Conservation (phyloP, 257 asterid genomes). For the Solanum stenotomum region DNA sequence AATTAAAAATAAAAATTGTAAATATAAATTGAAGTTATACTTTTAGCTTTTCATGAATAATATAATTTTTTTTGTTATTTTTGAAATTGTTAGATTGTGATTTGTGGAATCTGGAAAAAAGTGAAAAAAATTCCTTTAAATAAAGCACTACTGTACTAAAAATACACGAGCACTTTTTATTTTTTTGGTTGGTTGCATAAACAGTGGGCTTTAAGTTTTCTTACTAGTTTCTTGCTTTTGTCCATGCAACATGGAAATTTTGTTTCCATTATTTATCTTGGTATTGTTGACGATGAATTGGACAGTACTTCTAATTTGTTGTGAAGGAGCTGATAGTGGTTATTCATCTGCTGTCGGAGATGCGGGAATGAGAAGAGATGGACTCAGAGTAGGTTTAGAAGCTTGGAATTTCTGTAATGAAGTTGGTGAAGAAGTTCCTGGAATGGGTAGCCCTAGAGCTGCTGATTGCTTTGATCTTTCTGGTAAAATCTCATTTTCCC, state of each 20-base stretch:
- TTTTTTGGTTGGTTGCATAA: not conserved
- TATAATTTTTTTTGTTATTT: too few species aligned
- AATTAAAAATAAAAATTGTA: too few species aligned
- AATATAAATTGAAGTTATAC: too few species aligned
- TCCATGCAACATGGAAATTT: not conserved
- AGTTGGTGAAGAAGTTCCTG: not conserved
- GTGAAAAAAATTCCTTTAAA: not conserved
- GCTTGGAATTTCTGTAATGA: conserved; percentile 12
- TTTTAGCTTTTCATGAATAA: not conserved
- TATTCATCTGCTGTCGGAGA: not conserved
- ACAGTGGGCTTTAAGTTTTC: not conserved
- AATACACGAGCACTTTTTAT: not conserved
- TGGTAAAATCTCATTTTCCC: not conserved
- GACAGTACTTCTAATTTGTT: not conserved
- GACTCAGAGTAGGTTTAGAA: not conserved
- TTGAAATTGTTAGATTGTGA: not conserved
- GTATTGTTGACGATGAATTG: not conserved
- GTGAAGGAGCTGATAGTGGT: not conserved
- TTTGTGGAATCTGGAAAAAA: not conserved
- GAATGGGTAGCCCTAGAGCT: conserved; percentile 8
- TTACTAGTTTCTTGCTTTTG: not conserved
- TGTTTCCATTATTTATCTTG: not conserved
- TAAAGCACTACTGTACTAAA: not conserved
- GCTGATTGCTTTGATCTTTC: conserved; percentile 9
- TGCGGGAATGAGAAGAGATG: conserved; percentile 4